Conservation (phyloP, 192 early-diverging fungal species). For the Glomus cerebriforme region DNA sequence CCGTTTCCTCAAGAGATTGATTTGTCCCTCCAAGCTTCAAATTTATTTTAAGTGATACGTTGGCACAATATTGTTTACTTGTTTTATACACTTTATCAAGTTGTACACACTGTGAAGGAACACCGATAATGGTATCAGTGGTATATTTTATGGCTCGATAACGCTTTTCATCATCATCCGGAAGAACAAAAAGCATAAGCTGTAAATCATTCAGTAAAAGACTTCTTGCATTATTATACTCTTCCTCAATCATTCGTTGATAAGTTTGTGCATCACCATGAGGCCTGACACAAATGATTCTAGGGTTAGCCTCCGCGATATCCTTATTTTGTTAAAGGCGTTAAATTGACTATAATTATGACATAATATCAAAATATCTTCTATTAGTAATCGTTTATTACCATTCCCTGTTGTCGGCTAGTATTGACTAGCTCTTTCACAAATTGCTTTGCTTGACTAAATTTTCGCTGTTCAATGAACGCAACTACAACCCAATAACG, state of each 20-base stretch:
- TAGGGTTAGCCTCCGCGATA: slow-evolving; percentile 48
- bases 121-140: slow-evolving; percentile 75
- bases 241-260: slow-evolving; percentile 66
- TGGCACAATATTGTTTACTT: slow-evolving; percentile 76
- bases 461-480: slow-evolving; percentile 60
- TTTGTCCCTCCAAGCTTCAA: slow-evolving; percentile 83
- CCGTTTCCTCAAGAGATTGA: slow-evolving; percentile 21
- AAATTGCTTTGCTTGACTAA: slow-evolving; percentile 66
- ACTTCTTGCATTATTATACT: slow-evolving; percentile 69
- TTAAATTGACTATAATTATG: background rate
- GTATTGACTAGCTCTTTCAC: slow-evolving; percentile 73
- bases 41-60: slow-evolving; percentile 85
- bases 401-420: slow-evolving; percentile 74
- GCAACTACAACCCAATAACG: slow-evolving; percentile 83
- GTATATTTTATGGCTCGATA: slow-evolving; percentile 83
- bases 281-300: slow-evolving; percentile 49
- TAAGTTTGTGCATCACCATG: slow-evolving; percentile 60
- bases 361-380: slow-evolving; percentile 21
- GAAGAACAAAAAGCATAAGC: slow-evolving; percentile 82
- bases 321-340: slow-evolving; percentile 22
- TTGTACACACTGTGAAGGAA: slow-evolving; percentile 84
- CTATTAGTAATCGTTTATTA: slow-evolving; percentile 41
- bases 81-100: slow-evolving; percentile 61
- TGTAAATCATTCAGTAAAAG: slow-evolving; percentile 69
- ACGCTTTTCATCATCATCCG: slow-evolving; percentile 69